Percentiles rank a stretch among this genome's conserved stretches.
Evolutionary conservation across 352 stramenopile species (phyloP).

Genomic region (Thraustochytrium sp.): DNA sequence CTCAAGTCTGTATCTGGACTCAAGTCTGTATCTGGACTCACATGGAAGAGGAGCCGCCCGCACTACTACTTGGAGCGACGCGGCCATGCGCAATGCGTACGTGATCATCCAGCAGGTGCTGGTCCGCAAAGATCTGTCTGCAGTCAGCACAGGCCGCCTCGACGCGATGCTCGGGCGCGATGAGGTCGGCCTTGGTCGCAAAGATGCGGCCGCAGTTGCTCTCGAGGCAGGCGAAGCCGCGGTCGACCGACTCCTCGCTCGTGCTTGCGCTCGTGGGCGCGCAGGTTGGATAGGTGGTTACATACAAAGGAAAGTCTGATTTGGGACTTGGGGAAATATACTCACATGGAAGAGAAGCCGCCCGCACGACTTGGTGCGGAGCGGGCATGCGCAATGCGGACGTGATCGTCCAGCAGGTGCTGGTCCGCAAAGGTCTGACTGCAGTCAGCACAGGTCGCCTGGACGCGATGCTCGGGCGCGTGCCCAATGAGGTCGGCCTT

Average conservation of each 20-base stretch:
- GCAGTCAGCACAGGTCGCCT: neutral
- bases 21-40: too few relatives aligned
- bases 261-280: constrained; percentile 72
- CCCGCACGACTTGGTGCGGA: neutral
- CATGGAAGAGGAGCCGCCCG: neutral
- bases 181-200: constrained; percentile 51
- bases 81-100: neutral
- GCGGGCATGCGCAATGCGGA: neutral
- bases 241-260: constrained; percentile 69
- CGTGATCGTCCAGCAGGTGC: neutral
- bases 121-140: neutral
- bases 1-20: too few relatives aligned
- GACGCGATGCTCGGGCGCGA: too few relatives aligned
- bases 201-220: constrained; percentile 73
- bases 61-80: neutral
- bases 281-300: constrained; percentile 76
- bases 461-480: too few relatives aligned
- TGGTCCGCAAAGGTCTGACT: neutral
- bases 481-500: neutral
- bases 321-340: too few relatives aligned
- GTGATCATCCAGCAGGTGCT: neutral
- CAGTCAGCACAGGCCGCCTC: neutral
- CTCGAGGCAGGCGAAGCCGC: constrained; percentile 73
- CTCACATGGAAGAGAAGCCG: neutral
- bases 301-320: too few relatives aligned